Evolutionary conservation across 305 asterid species (phyloP), one percentile per base, ranked within the genome.

Genomic region (Nicotiana rustica): DNA sequence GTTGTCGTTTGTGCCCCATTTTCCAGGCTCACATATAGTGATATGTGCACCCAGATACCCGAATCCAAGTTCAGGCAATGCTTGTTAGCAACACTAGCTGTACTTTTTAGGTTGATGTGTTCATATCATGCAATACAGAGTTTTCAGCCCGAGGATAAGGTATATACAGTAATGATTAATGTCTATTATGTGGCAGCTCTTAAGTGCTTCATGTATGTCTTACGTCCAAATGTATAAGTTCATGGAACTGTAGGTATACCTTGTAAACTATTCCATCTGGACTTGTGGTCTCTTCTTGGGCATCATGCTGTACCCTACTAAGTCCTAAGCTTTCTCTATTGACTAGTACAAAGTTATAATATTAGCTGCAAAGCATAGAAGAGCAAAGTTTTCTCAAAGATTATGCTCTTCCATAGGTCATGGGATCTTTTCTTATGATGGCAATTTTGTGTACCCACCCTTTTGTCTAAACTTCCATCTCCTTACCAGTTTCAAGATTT

Each of bases 41-140:
- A 95, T 89, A 90, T 97, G 86, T 97, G 99, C 91, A 86, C 82
- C 86, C 93, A 88, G 88, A 91, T 97, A 87, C 96, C 99, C 25
- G 99, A 97, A 88, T 91, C 99, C 85, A 93, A 92, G 92, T 93
- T 93, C 86, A 92, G 99, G 90, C 92, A 90, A 86, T 97, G 98
- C 86, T 90, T 97, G 85, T 88, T 93, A 77, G 97, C 96, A 85
- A 92, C 97, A 62, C 90, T 95, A 80, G 95, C 97, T 68, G 96
- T 87, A 80, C 91, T 95, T 84, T 97, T 95, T 89, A 92, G 92
- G 93, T 87, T 93, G 88, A 93, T 97, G 99, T 92, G 97, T 84
- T 92, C 97, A 15, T 97, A 97, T 91, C 90, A 92, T 90, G 95
- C 95, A 70, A 89, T 97, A 82, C 91, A 89, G 88, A 90, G 92